phyloP scores from a whole-genome alignment of 768 basidiomycete species.

The Chalciporus pseudorubinellus region DNA sequence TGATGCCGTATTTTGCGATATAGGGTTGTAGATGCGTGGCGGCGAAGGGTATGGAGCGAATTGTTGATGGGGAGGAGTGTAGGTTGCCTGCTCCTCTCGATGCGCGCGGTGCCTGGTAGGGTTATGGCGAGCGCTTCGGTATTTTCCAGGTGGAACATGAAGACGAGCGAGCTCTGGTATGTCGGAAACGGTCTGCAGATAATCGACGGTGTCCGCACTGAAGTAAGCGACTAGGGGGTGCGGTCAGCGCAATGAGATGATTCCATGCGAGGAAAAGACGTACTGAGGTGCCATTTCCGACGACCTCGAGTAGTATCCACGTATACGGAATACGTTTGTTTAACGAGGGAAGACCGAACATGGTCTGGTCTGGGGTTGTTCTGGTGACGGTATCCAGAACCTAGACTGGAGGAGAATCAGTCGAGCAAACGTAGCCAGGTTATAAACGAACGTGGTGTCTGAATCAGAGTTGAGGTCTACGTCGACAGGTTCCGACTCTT shows the following conservation, averaged over 20 bases:
- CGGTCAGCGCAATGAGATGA: slow-evolving; percentile 3
- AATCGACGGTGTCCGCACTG: slow-evolving; percentile 58
- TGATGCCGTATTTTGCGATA: slow-evolving; percentile 2
- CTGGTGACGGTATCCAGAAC: slow-evolving; percentile 29
- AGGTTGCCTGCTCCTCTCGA: slow-evolving; percentile 24
- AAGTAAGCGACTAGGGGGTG: slow-evolving; percentile 66
- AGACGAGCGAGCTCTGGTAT: slow-evolving; percentile 52
- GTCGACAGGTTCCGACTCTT: slow-evolving; percentile 49
- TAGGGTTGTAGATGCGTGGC: slow-evolving; percentile 14
- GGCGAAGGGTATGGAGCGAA: slow-evolving; percentile 34
- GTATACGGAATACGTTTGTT: slow-evolving; percentile 80
- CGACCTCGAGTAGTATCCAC: slow-evolving; percentile 64
- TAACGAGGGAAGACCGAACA: slow-evolving; percentile 55
- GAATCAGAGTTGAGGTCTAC: slow-evolving; percentile 50
- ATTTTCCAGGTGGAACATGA: slow-evolving; percentile 56
- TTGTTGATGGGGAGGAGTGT: slow-evolving; percentile 20
- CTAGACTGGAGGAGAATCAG: slow-evolving; percentile 24
- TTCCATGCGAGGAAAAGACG: slow-evolving; percentile 25
- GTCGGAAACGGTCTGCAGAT: slow-evolving; percentile 59
- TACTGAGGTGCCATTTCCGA: slow-evolving; percentile 82
- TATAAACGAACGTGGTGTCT: slow-evolving; percentile 42
- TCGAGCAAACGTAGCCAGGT: neutral
- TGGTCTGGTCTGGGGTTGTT: slow-evolving; percentile 27
- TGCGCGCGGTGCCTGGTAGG: slow-evolving; percentile 41
- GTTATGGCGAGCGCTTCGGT: slow-evolving; percentile 61